Conservation (phyloP, 805 yeast genomes). For the Ogataea saltuana region DNA sequence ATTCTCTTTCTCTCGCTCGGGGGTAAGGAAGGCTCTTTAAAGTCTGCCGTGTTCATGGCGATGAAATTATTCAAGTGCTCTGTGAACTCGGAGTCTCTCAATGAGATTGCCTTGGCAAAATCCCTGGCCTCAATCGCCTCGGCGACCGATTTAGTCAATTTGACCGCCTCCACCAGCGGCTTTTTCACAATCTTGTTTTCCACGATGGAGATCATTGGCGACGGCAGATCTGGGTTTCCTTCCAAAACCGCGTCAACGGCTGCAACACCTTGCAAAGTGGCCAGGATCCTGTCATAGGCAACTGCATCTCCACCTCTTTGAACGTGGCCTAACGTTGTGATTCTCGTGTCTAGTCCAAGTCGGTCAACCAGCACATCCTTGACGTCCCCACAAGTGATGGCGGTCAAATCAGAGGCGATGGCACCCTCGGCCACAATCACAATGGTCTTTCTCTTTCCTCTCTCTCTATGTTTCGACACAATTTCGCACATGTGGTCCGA, state of each 20-base stretch:
- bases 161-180: conserved; percentile 73
- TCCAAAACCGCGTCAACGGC: conserved; percentile 93
- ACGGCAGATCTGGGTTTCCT: conserved; percentile 85
- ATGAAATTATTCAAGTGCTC: conserved; percentile 64
- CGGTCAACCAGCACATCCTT: conserved; percentile 58
- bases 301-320: conserved; percentile 99
- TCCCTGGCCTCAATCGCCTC: conserved; percentile 63
- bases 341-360: conserved; percentile 74
- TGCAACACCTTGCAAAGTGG: conserved; percentile 96
- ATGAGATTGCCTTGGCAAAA: conserved; percentile 66
- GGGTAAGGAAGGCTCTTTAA: conserved; percentile 61
- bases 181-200: conserved; percentile 70
- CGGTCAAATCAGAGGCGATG: conserved; percentile 63
- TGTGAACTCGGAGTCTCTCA: conserved; percentile 70
- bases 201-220: conserved; percentile 74
- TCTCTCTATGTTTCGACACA: conserved; percentile 60
- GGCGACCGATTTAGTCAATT: conserved; percentile 70
- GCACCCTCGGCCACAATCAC: conserved; percentile 89
- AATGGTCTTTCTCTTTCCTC: conserved; percentile 76
- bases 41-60: conserved; percentile 68
- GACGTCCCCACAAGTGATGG: conserved; percentile 66
- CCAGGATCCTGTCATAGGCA: conserved; percentile 87
- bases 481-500: conserved; percentile 64
- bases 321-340: conserved; percentile 95
- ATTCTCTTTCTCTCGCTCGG: conserved; percentile 55